A percentile compares a stretch with the other conserved stretches of the same genome.
These are phyloP conservation scores for Ceratocystis alfenasii DNA, from an alignment of 2,329 filamentous ascomycete species.

Conservation along the genomic window DNA sequence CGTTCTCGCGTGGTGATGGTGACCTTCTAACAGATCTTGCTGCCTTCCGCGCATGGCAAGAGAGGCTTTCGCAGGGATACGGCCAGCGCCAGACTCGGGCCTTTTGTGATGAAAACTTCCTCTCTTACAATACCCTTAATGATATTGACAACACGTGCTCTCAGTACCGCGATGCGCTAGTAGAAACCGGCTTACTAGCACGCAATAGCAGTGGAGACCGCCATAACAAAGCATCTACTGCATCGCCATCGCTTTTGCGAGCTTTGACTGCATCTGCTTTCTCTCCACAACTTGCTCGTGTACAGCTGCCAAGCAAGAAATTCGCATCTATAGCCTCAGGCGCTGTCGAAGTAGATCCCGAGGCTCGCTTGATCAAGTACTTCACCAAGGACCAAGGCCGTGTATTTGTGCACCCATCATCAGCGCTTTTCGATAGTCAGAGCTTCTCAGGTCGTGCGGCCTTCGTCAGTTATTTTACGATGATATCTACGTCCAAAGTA, in stretches of 20 bases:
- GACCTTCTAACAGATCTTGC: conserved; percentile 79
- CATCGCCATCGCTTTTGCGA: conserved; percentile 43
- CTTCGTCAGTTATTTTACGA: conserved; percentile 81
- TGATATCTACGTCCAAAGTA: conserved; percentile 84
- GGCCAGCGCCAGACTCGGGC: conserved; percentile 52
- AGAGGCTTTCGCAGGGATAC: conserved; percentile 46
- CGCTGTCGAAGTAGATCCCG: conserved; percentile 83
- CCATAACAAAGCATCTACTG: conserved; percentile 23
- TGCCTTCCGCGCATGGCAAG: conserved; percentile 72
- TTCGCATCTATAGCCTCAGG: conserved; percentile 79
- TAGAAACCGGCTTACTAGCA: conserved; percentile 69
- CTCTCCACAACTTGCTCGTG: conserved; percentile 77
- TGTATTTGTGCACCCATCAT: conserved; percentile 86
- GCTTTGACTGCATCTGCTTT: conserved; percentile 63
- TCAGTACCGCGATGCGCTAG: conserved; percentile 75
- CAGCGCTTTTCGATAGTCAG: conserved; percentile 73
- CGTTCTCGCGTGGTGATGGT: conserved; percentile 66
- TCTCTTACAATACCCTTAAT: conserved; percentile 69
- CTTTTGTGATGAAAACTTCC: conserved; percentile 78
- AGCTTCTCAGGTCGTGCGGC: conserved; percentile 60
- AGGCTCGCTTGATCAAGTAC: conserved; percentile 84
- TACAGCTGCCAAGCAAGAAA: conserved; percentile 91
- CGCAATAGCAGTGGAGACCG: conserved; percentile 29
- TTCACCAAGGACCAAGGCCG: conserved; percentile 75
- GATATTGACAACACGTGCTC: conserved; percentile 79